Evolutionary conservation across 495 filamentous ascomycete genomes (phyloP), one percentile per base, ranked within the genome.

Genomic region (Daldinia bambusicola): DNA sequence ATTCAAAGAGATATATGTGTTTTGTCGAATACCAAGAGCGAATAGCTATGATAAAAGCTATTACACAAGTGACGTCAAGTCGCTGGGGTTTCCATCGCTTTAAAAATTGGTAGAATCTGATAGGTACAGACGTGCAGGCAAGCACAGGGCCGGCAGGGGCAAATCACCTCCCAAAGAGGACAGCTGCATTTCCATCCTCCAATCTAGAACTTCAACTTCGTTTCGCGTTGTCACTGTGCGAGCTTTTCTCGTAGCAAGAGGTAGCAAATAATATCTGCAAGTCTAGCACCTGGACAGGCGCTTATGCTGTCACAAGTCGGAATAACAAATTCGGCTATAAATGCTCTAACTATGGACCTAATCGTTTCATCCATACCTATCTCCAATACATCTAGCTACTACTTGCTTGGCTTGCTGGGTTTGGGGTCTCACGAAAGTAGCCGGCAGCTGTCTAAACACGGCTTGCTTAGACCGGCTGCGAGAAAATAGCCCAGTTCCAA

Each of bases 41-140:
- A 26, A 38, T 40, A 60, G 56, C 37, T 45, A 45, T 60, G 31
- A 51, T 59, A 37, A 36, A 36, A 36, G n/a, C n/a, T 16, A 50
- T 58, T 51, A 45, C 51, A 48, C 41, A 41, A 37, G 63, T 72
- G 69, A 72, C 69, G 69, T 72, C 69, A 72, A 41, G 53, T 13
- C 26, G 8, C 37, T 63, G 48, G 41, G 61, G 59, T 48, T 60
- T 48, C 16, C 48, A 48, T 63, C 18, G 30, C 61, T 50, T 71
- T 67, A 59, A 52, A 48, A 71, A 67, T 67, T 43, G 51, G 45
- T 38, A 36, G 45, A 38, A 31, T 57, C 16, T 71, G 69, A 71
- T 67, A 66, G 69, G 69, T 43, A 55, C 55, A 61, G 12, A 56
- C 18, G n/a, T 69, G 48, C 61, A 65, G 7, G 68, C 50, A 43